Conservation (phyloP, 176 grass and related monocot genomes). For the Avena eriantha region DNA sequence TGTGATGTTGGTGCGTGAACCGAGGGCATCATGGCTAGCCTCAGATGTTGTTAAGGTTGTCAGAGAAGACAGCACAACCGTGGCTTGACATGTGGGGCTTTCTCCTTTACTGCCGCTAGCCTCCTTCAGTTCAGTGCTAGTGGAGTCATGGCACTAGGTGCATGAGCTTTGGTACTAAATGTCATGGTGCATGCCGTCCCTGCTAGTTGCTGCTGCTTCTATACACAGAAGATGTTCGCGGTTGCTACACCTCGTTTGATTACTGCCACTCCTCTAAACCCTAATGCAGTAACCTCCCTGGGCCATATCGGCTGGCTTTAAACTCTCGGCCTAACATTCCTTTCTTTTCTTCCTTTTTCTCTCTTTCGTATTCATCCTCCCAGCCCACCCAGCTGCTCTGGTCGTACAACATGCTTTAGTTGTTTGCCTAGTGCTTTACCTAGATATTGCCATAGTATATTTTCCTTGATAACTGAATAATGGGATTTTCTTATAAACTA, state of each 20-base stretch:
- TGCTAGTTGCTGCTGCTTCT: background rate
- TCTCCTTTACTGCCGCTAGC: background rate
- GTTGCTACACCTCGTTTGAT: background rate
- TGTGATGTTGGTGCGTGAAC: background rate
- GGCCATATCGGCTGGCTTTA: background rate
- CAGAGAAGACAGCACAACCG: background rate
- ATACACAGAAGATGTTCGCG: background rate
- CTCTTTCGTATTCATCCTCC: background rate
- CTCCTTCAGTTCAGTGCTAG: background rate
- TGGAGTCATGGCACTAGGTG: background rate
- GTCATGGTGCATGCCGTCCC: background rate
- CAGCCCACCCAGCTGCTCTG: background rate
- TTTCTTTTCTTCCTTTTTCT: background rate
- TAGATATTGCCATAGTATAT: conserved; percentile 5
- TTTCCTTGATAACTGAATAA: background rate
- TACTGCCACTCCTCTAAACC: background rate
- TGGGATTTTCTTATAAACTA: background rate
- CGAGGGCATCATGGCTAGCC: background rate
- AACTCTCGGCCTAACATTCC: background rate
- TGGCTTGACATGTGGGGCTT: background rate
- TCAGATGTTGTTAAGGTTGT: background rate
- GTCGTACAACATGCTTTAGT: background rate
- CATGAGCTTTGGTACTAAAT: background rate
- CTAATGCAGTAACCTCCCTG: background rate
- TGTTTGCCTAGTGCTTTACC: background rate